Percentiles rank a stretch among this genome's conserved stretches.
These are phyloP conservation scores for Calonectria pseudoturangicola DNA, from an alignment of 2,329 filamentous ascomycete genomes.

Conservation along the genomic window DNA sequence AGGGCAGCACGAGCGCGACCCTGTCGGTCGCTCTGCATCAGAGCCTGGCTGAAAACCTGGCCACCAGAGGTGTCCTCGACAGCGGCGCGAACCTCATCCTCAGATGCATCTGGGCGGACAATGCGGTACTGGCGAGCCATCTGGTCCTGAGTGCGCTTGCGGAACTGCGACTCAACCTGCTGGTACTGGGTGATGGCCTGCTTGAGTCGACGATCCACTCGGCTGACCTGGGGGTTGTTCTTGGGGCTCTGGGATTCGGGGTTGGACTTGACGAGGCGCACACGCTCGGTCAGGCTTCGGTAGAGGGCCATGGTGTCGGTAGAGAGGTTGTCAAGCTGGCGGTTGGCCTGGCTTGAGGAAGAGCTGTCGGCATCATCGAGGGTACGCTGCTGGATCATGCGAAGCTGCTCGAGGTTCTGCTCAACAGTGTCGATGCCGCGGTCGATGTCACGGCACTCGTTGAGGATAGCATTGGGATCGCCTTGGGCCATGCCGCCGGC, in stretches of 20 bases:
- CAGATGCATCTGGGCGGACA: constrained; percentile 86
- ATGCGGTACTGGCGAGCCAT: constrained; percentile 94
- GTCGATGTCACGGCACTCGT: constrained; percentile 89
- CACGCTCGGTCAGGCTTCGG: constrained; percentile 84
- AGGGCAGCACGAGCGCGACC: constrained; percentile 88
- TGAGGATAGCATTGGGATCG: constrained; percentile 86
- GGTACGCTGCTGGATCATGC: constrained; percentile 80
- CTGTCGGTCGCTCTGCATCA: constrained; percentile 87
- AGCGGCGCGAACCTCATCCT: constrained; percentile 85
- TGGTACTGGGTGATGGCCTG: constrained; percentile 88
- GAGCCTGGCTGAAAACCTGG: constrained; percentile 91
- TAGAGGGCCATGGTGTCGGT: constrained; percentile 90
- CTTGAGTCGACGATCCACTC: constrained; percentile 87
- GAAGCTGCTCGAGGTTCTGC: constrained; percentile 81
- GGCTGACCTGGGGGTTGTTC: constrained; percentile 87
- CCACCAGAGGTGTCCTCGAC: constrained; percentile 82
- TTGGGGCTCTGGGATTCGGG: constrained; percentile 83
- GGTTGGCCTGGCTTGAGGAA: constrained; percentile 77
- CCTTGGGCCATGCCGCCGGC: constrained; percentile 66
- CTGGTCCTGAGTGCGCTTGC: constrained; percentile 86
- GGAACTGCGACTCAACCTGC: constrained; percentile 85
- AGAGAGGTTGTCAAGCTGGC: constrained; percentile 83
- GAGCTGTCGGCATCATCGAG: constrained; percentile 85
- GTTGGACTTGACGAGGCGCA: constrained; percentile 88
- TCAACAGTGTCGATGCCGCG: constrained; percentile 85